These are phyloP conservation scores for Eucalyptus cloeziana DNA, from an alignment of 345 rosid genomes.

Conservation along the genomic window DNA sequence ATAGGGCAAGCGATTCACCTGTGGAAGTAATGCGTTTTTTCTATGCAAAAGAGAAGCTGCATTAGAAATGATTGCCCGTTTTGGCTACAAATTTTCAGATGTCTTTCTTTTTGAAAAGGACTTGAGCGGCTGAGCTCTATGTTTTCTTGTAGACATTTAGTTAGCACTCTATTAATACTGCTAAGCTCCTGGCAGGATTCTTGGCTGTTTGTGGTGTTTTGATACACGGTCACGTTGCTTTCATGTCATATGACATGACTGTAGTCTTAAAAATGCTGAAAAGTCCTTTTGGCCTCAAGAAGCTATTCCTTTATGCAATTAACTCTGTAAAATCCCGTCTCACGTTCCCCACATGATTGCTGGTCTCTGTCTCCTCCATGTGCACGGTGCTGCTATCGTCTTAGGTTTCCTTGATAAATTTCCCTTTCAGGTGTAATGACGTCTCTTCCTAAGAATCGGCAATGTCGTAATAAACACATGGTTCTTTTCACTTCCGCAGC, in stretches of 20 bases:
- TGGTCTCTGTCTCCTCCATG: too few species aligned
- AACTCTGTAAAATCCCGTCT: not conserved
- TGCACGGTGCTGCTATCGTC: too few species aligned
- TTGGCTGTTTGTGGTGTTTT: slow-evolving; percentile 22
- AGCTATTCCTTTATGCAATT: not conserved
- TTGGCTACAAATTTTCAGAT: slow-evolving; percentile 13
- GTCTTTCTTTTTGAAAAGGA: slow-evolving; percentile 3
- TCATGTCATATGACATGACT: slow-evolving; percentile 19
- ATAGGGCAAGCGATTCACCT: not conserved
- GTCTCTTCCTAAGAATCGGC: not conserved
- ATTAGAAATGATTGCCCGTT: slow-evolving; percentile 8
- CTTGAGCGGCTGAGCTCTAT: slow-evolving; percentile 15
- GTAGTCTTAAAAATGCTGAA: slow-evolving; percentile 2
- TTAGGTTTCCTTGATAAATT: not conserved
- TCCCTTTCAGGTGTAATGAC: not conserved
- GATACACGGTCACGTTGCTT: slow-evolving; percentile 28
- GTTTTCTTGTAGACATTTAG: not conserved
- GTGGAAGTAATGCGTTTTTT: not conserved
- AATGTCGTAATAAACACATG: not conserved
- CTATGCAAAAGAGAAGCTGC: not conserved
- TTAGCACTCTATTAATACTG: slow-evolving; percentile 13
- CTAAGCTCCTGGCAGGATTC: slow-evolving; percentile 36
- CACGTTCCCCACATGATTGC: not conserved
- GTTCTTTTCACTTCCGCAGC: not conserved
- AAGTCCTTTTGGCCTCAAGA: not conserved